phyloP scores from a whole-genome alignment of 306 rosid genomes.

The Vicia sativa region DNA sequence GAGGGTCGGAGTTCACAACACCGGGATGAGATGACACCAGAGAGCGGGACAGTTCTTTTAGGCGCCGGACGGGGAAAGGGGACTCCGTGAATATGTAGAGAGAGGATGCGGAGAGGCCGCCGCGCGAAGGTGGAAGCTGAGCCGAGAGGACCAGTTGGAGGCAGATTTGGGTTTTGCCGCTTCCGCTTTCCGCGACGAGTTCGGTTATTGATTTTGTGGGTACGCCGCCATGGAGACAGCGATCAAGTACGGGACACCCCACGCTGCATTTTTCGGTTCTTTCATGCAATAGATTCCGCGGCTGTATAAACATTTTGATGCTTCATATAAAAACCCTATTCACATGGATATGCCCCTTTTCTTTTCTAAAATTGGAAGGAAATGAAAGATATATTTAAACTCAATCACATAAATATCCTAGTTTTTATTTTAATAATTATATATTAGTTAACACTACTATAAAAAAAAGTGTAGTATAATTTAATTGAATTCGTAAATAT shows the following conservation, averaged over 20 bases:
- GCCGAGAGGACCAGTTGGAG: conserved; percentile 83
- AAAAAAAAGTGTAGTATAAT: too few relatives aligned
- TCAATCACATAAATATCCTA: too few relatives aligned
- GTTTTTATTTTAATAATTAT: too few relatives aligned
- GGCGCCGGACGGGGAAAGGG: conserved; percentile 83
- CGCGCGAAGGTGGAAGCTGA: conserved; percentile 71
- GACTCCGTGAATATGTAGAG: conserved; percentile 75
- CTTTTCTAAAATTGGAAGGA: too few relatives aligned
- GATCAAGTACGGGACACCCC: conserved; percentile 75
- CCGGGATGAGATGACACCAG: conserved; percentile 35
- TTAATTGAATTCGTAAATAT: too few relatives aligned
- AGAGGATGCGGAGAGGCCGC: conserved; percentile 78
- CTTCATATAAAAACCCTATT: too few relatives aligned
- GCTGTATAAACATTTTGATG: neutral
- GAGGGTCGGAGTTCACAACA: conserved; percentile 42
- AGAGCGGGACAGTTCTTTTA: conserved; percentile 60
- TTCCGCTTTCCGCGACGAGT: conserved; percentile 75
- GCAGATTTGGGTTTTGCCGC: conserved; percentile 88
- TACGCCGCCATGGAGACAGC: conserved; percentile 66
- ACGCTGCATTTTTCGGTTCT: conserved; percentile 52
- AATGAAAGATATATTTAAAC: too few relatives aligned
- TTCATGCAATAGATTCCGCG: conserved; percentile 42
- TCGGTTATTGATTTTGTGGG: conserved; percentile 79
- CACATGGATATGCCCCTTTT: too few relatives aligned
- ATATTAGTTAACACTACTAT: too few relatives aligned